Evolutionary conservation across 345 rosid species (phyloP), one percentile per base, ranked within the genome.

Genomic region (Lepidium aucheri): DNA sequence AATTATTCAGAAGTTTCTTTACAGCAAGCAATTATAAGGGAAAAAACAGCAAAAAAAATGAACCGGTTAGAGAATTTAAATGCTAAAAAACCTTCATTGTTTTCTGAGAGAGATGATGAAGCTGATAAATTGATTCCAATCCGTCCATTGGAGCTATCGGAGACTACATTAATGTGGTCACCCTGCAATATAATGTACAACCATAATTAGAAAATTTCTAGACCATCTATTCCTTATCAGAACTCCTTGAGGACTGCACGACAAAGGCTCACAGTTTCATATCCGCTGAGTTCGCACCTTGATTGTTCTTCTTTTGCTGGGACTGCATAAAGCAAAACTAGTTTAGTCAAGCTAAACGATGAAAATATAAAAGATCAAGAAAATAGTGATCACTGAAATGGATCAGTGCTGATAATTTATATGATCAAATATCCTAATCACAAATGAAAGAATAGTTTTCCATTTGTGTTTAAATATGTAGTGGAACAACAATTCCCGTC

Each of bases 201-300:
- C 3, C 15, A 30, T 35, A 65, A 53, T 56, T 53, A 42, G 15
- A 51, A 38, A 41, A 22, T 7, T 15, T 35, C 15, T 35, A 5
- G 16, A 53, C 28, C 52, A 33, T 35, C 58, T 36, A 40, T 8
- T 43, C 45, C 53, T 33, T 33, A 33, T 22, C 17, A 3, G 4
- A 50, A 10, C 33, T 39, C 53, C 32, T 57, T 50, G 38, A 49
- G 33, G 59, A 5, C 56, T 49, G 15, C 6, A 28, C 28, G 45
- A 32, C 3, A 41, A 47, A 53, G 34, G 66, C 87, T 78, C 74
- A 87, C 90, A 66, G 40, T 72, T 74, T 59, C 63, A 56, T 60
- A 53, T 77, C 62, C 65, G 22, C 69, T 61, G 53, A 46, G 73
- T 67, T 68, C 71, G 49, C 57, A 36, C 49, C 69, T 68, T 57